Evolutionary conservation across 169 alveolate genomes (phyloP), one percentile per base, ranked within the genome.

Genomic region (Hepatocystis sp.): DNA sequence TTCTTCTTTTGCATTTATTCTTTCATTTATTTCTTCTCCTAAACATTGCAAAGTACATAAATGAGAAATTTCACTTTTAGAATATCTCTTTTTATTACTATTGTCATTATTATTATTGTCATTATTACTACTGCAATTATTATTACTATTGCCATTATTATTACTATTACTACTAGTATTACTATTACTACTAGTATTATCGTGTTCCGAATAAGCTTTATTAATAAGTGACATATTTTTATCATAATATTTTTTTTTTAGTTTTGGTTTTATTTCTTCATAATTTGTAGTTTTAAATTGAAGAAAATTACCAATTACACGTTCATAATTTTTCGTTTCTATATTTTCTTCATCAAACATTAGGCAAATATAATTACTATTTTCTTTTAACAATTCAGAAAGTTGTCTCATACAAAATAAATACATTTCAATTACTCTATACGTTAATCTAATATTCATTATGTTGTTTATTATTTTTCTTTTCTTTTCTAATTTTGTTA

Each of bases 181-280:
- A n/a, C n/a, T n/a, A n/a, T n/a, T n/a, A n/a, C n/a, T n/a, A n/a
- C n/a, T n/a, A n/a, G n/a, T n/a, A n/a, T n/a, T n/a, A n/a, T n/a
- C n/a, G n/a, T n/a, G n/a, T n/a, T n/a, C n/a, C n/a, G n/a, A n/a
- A n/a, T n/a, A n/a, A n/a, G n/a, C n/a, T n/a, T n/a, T n/a, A n/a
- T n/a, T n/a, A n/a, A n/a, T n/a, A n/a, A n/a, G n/a, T n/a, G n/a
- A n/a, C n/a, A n/a, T n/a, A n/a, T n/a, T n/a, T n/a, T n/a, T n/a
- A n/a, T n/a, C 30, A 30, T 34, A 28, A 44, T 51, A 58, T 58
- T 44, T 76, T 76, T 30, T 76, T 76, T 76, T 76, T n/a, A n/a
- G n/a, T n/a, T n/a, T n/a, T n/a, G n/a, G n/a, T n/a, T n/a, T 76
- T 28, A 76, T 27, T n/a, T 76, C 71, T 46, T 76, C 88, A 76